A percentile compares a stretch with the other conserved stretches of the same genome.
phyloP scores from a whole-genome alignment of 495 filamentous ascomycete genomes.

The Aspergillus nidulans region DNA sequence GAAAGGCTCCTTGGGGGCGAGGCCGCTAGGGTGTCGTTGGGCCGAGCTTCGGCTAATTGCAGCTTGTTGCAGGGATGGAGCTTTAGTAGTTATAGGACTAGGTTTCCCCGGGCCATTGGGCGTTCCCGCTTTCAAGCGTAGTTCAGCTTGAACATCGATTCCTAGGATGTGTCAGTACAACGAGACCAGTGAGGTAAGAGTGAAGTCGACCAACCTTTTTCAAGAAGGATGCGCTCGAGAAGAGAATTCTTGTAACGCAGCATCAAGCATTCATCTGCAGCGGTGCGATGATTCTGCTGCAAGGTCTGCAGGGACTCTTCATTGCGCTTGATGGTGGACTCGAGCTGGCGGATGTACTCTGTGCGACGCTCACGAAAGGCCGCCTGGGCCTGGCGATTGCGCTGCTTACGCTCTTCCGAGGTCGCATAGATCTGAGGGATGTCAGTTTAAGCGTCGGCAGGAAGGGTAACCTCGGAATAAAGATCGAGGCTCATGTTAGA shows the following conservation, averaged over 20 bases:
- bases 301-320: conserved; percentile 87
- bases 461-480: conserved; percentile 29
- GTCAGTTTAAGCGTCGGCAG: conserved; percentile 17
- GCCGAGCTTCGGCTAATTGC: conserved; percentile 67
- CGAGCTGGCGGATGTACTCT: conserved; percentile 98
- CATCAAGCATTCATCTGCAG: conserved; percentile 97
- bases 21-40: conserved; percentile 63
- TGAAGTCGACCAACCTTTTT: conserved; percentile 67
- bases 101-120: conserved; percentile 58
- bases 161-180: conserved; percentile 44
- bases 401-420: conserved; percentile 95
- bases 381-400: conserved; percentile 95
- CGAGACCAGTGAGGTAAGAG: not conserved
- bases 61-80: conserved; percentile 67
- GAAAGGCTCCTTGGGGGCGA: conserved; percentile 68
- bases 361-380: conserved; percentile 95
- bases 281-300: conserved; percentile 89
- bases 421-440: conserved; percentile 83
- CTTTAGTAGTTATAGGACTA: conserved; percentile 42
- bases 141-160: conserved; percentile 95
- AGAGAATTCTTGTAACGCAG: conserved; percentile 97
- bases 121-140: conserved; percentile 78
- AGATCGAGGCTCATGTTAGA: conserved; percentile 9
- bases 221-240: conserved; percentile 87
- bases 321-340: conserved; percentile 95